Conservation (phyloP, 2,329 filamentous ascomycete species). For the Phialemoniopsis sp. region DNA sequence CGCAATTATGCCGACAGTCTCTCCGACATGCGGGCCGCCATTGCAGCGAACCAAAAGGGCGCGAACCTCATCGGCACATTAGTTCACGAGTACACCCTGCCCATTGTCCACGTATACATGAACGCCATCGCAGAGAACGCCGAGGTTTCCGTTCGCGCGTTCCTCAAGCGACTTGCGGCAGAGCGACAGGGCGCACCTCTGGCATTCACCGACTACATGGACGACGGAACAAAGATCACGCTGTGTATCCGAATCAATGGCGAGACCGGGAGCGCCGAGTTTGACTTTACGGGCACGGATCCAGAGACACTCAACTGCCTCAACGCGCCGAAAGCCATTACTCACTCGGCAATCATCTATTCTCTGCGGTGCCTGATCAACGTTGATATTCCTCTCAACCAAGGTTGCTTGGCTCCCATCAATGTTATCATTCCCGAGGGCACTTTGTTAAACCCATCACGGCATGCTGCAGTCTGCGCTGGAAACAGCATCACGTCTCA, state of each 20-base stretch:
- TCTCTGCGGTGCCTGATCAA: constrained; percentile 26
- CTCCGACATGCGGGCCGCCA: constrained; percentile 71
- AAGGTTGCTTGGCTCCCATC: constrained; percentile 29
- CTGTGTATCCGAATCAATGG: constrained; percentile 25
- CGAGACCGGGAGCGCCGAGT: constrained; percentile 21
- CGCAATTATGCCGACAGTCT: constrained; percentile 71
- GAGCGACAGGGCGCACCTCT: constrained; percentile 29
- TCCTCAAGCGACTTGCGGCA: constrained; percentile 64
- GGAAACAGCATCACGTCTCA: constrained; percentile 30
- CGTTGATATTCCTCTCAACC: constrained; percentile 31
- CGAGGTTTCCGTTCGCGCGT: constrained; percentile 64
- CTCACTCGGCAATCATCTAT: constrained; percentile 27
- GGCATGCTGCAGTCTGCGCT: constrained; percentile 25
- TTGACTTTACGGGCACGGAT: constrained; percentile 30
- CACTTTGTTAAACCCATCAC: constrained; percentile 5
- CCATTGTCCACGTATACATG: constrained; percentile 76
- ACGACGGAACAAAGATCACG: constrained; percentile 29
- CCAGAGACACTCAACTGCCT: constrained; percentile 18
- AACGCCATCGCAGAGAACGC: constrained; percentile 72
- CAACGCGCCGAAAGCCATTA: constrained; percentile 4
- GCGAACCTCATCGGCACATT: constrained; percentile 68
- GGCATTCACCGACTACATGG: constrained; percentile 30
- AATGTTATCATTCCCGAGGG: constrained; percentile 9
- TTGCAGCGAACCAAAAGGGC: constrained; percentile 71
- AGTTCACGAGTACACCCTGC: constrained; percentile 69